phyloP scores from a whole-genome alignment of 352 stramenopile genomes.

The Lagenidium giganteum region DNA sequence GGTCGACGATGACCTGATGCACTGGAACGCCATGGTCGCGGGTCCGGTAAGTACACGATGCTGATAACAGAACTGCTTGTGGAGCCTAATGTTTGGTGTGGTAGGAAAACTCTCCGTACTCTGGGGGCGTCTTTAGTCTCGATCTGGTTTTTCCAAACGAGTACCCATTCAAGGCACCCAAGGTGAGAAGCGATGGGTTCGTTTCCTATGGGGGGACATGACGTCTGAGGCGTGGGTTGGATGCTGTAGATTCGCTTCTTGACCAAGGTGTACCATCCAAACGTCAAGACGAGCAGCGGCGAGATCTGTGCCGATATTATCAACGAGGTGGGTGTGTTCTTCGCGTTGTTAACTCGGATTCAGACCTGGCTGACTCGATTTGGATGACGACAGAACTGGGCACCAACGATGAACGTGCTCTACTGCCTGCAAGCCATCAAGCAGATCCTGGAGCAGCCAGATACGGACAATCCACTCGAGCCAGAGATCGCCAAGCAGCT shows the following conservation, averaged over 20 bases:
- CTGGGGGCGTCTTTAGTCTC: conserved; percentile 91
- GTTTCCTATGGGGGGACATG: neutral
- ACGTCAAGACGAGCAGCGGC: conserved; percentile 93
- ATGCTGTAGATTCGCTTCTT: conserved; percentile 90
- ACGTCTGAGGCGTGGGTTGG: too few species aligned
- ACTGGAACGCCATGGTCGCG: conserved; percentile 89
- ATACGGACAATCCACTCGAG: conserved; percentile 96
- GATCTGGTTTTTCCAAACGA: conserved; percentile 94
- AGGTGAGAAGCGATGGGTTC: conserved; percentile 36
- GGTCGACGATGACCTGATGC: conserved; percentile 86
- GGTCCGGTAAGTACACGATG: conserved; percentile 56
- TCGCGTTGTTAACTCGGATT: neutral
- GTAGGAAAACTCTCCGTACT: conserved; percentile 84
- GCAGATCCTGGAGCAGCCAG: conserved; percentile 93
- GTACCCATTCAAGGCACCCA: conserved; percentile 95
- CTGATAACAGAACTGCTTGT: neutral
- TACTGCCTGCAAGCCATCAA: conserved; percentile 91
- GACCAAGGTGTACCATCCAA: conserved; percentile 96
- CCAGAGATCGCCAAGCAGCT: conserved; percentile 93
- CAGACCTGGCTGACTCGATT: neutral
- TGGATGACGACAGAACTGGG: conserved; percentile 92
- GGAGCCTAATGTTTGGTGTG: conserved; percentile 2
- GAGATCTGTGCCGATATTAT: conserved; percentile 96
- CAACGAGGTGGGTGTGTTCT: conserved; percentile 52
- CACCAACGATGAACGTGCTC: conserved; percentile 92